Base-by-base conservation (phyloP, 2,329 filamentous ascomycete species). In the Phoma herbarum region DNA sequence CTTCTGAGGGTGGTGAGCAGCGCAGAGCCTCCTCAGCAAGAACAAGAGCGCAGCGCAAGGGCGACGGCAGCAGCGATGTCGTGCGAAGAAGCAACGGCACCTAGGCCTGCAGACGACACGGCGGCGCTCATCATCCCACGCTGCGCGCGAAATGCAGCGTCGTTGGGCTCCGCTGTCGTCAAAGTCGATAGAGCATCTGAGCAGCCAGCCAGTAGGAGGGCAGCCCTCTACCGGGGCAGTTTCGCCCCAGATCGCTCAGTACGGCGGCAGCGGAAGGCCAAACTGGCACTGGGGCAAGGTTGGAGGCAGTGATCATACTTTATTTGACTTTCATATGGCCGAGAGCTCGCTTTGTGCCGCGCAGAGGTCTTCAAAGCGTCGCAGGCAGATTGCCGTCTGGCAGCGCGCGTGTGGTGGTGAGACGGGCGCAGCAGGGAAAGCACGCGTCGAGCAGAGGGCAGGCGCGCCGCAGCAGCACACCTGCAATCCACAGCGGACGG, bases 221-320 rank as follows among this genome's bases (percentile, higher is more conserved):
- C 61, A 23, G 33, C 45, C 55, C 55, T 58, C 37, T 26, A 42
- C 60, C 47, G 59, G 56, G 46, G 44, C 56, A 49, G 60, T 31
- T 28, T 52, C 46, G 58, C 53, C 62, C 43, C 55, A 33, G 66
- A 65, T 65, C 50, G 61, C 59, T 65, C 61, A 52, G 57, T 51
- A 54, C 59, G 60, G 65, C 64, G 62, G 67, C 62, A 62, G 63
- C 61, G 56, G 62, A 59, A 61, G 62, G 57, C 61, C 65, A 63
- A 54, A 60, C 43, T 58, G 62, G 48, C 29, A 35, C 42, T 29
- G 20, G 47, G 42, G 48, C 48, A 47, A 52, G 54, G 43, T 47
- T 37, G 48, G 41, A 35, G 42, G 48, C 47, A 45, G 53, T 31
- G 26, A 41, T 20, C 47, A 57, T 55, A 22, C 60, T 62, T 64